Base-by-base conservation (phyloP, 495 filamentous ascomycete species). In the Hyaloscypha finlandica region DNA sequence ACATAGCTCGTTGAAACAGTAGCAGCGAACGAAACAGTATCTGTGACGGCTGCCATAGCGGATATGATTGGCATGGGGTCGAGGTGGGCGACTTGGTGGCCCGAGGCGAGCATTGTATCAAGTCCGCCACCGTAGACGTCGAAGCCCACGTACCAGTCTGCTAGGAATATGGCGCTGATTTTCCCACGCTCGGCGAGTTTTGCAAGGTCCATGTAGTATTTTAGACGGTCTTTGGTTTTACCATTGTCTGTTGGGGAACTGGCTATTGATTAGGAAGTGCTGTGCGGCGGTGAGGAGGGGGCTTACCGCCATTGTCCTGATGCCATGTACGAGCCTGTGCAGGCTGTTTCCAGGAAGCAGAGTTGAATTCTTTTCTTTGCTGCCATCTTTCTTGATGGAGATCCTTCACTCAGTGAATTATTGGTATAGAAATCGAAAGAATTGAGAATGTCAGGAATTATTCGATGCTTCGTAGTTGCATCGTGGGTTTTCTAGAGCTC, bases 211-310 rank as follows among this genome's bases (percentile, higher is more conserved):
- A 61, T 25, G 22, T 33, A 61, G 32, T 61, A 48, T 22, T 61
- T 35, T 11, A 59, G 56, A 5, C 56, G 20, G 31, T 59, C 56
- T 59, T 59, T 59, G 6, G 56, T 31, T 59, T 55, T 64, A 6
- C 61, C 51, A 39, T 64, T 64, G n/a, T 64, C 61, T 9, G 45
- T 31, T 3, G 48, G n/a, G 29, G 45, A 53, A n/a, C 61, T 64
- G 0, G 83, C 82, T 60, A 85, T 84, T 83, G 84, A 64, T 42
- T 22, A 63, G 29, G 48, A 48, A 71, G 59, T 69, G 65, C 19
- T 48, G 52, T 64, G 11, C 22, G 61, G 48, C 2, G 14, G 59
- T 20, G 25, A 67, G 29, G 11, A 67, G 25, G 16, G 39, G 14
- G 39, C 30, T 12, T 37, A 64, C 61, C 51, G 11, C 61, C 61